These are phyloP conservation scores for Panaeolus cyanescens DNA, from an alignment of 768 basidiomycete species.

Conservation along the genomic window DNA sequence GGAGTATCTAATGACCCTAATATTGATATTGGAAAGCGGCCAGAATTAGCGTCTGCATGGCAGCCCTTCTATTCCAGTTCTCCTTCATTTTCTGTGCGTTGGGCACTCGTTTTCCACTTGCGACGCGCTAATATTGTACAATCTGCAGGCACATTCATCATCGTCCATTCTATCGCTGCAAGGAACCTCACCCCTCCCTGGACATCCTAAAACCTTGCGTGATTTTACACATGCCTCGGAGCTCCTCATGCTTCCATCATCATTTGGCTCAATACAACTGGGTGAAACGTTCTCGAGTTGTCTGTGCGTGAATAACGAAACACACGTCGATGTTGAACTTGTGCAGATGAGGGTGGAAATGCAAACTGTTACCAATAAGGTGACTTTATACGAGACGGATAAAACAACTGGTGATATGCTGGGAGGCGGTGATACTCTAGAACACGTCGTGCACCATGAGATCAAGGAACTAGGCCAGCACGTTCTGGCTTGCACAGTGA, in stretches of 20 bases:
- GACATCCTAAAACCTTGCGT: constrained; percentile 81
- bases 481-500: constrained; percentile 82
- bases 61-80: constrained; percentile 83
- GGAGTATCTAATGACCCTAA: background rate
- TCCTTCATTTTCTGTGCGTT: constrained; percentile 71
- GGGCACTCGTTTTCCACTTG: no score
- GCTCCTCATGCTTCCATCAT: constrained; percentile 76
- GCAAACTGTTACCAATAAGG: constrained; percentile 76
- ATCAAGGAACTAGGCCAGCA: constrained; percentile 94
- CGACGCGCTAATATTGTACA: background rate
- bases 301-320: constrained; percentile 83
- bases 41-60: constrained; percentile 75
- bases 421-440: constrained; percentile 57
- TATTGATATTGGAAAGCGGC: constrained; percentile 56
- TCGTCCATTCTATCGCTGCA: constrained; percentile 78
- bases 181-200: constrained; percentile 65
- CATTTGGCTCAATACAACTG: constrained; percentile 86
- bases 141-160: constrained; percentile 64
- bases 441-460: constrained; percentile 77
- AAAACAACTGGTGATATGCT: constrained; percentile 47
- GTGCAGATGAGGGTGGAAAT: constrained; percentile 79
- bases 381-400: constrained; percentile 63
- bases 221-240: constrained; percentile 82
- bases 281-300: constrained; percentile 88
- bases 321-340: constrained; percentile 59